phyloP scores from a whole-genome alignment of 1,284 basidiomycete species.

The Ustilago sp. region DNA sequence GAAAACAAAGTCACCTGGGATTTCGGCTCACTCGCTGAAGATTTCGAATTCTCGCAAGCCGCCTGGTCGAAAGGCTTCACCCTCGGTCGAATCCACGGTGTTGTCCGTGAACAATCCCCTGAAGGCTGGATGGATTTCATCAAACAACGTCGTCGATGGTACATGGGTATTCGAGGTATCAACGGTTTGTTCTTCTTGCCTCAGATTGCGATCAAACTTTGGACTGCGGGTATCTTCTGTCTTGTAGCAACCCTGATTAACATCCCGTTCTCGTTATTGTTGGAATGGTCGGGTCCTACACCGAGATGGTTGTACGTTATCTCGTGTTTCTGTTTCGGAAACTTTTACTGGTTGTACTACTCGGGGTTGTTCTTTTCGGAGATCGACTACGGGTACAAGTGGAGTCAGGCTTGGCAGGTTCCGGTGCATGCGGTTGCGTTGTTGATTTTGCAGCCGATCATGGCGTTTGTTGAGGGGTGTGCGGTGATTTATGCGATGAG shows the following conservation, averaged over 20 bases:
- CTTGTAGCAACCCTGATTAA: constrained; percentile 71
- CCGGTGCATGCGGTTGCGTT: constrained; percentile 66
- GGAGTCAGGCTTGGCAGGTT: constrained; percentile 67
- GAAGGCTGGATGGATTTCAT: constrained; percentile 70
- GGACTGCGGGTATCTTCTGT: constrained; percentile 71
- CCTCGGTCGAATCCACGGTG: constrained; percentile 70
- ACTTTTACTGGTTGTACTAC: constrained; percentile 69
- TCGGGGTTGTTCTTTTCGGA: constrained; percentile 67
- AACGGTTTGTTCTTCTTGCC: constrained; percentile 70
- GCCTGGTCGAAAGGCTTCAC: constrained; percentile 71
- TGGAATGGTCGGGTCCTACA: constrained; percentile 51
- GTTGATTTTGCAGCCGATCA: constrained; percentile 70
- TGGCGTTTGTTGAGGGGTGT: constrained; percentile 69
- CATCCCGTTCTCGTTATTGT: constrained; percentile 67
- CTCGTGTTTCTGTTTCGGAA: constrained; percentile 71
- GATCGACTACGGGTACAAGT: constrained; percentile 66
- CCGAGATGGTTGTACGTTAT: constrained; percentile 70
- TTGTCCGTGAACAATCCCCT: constrained; percentile 71
- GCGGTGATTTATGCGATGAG: constrained; percentile 71
- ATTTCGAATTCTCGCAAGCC: constrained; percentile 71
- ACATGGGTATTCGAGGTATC: constrained; percentile 70
- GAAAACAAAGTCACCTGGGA: constrained; percentile 71
- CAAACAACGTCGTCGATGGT: constrained; percentile 71
- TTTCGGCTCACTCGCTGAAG: constrained; percentile 69
- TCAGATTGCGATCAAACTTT: constrained; percentile 71